phyloP scores from a whole-genome alignment of 208 protist genomes.

The Wallacemonas sp. region DNA sequence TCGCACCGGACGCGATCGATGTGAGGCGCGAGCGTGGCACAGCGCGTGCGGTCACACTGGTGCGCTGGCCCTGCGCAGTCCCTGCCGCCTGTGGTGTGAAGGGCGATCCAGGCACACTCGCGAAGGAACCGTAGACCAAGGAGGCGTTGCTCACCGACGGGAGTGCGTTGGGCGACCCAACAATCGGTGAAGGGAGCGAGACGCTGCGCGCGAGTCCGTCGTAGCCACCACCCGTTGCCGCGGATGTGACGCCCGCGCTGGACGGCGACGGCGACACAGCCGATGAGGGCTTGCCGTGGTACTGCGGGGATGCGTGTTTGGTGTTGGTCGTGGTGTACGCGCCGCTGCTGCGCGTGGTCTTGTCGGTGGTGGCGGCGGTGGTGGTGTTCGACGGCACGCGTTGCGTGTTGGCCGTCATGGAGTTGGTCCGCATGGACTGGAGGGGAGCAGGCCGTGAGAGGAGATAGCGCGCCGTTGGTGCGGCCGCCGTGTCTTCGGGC shows the following conservation, averaged over 20 bases:
- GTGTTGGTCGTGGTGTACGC: constrained; percentile 2
- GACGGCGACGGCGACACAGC: not conserved
- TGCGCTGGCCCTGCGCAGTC: not conserved
- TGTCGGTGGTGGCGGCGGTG: not conserved
- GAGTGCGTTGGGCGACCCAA: not conserved
- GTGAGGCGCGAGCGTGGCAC: constrained; percentile 1
- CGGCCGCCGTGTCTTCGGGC: not conserved
- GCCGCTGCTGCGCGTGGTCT: not conserved
- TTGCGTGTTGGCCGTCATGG: too few relatives aligned
- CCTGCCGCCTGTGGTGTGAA: not conserved
- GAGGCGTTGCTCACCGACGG: constrained; percentile 10
- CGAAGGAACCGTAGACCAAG: not conserved
- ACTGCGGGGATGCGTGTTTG: not conserved
- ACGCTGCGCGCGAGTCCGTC: not conserved
- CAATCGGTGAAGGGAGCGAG: constrained; percentile 6
- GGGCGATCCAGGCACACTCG: not conserved
- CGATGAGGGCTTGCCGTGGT: too few relatives aligned
- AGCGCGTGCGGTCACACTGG: not conserved
- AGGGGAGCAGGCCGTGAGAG: not conserved
- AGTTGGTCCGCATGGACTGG: too few relatives aligned
- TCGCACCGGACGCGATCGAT: not conserved
- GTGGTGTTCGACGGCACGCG: too few relatives aligned
- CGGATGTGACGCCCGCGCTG: not conserved
- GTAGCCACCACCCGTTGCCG: too few relatives aligned
- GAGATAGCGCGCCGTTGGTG: not conserved